Conservation (phyloP, 2,329 filamentous ascomycete species). For the Exophiala spinifera region DNA sequence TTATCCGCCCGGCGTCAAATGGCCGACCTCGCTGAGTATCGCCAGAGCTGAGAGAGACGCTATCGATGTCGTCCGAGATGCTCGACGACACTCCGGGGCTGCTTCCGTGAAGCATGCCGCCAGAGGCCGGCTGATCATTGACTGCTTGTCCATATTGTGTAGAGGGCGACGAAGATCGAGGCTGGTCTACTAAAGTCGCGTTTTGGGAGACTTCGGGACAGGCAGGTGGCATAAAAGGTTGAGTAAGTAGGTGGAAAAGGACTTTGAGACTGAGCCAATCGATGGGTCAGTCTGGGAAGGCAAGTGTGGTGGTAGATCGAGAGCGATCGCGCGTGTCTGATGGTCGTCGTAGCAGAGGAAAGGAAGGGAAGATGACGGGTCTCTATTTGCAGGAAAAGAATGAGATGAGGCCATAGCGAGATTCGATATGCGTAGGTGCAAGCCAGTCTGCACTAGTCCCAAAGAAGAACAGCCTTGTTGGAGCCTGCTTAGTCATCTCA, state of each 20-base stretch:
- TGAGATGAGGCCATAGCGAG: neutral
- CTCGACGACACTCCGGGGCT: slow-evolving; percentile 36
- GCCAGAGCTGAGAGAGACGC: slow-evolving; percentile 27
- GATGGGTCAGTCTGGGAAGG: slow-evolving; percentile 50
- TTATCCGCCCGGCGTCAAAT: slow-evolving; percentile 31
- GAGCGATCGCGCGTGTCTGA: neutral
- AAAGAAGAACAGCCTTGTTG: too few species aligned
- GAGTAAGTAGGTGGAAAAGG: slow-evolving; percentile 30
- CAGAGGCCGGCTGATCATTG: slow-evolving; percentile 43
- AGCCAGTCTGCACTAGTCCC: too few species aligned
- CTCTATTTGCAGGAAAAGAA: too few species aligned
- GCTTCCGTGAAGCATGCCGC: slow-evolving; percentile 40
- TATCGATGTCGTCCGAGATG: slow-evolving; percentile 30
- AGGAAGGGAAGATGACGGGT: neutral
- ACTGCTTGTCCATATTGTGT: slow-evolving; percentile 60
- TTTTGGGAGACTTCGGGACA: slow-evolving; percentile 49
- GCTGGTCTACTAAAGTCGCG: slow-evolving; percentile 40
- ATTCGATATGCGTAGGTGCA: too few species aligned
- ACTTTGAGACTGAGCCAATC: slow-evolving; percentile 55
- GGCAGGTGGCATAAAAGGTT: slow-evolving; percentile 66
- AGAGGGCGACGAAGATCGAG: slow-evolving; percentile 31
- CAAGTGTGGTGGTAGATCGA: slow-evolving; percentile 2
- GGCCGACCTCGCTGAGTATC: slow-evolving; percentile 28
- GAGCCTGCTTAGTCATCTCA: neutral
- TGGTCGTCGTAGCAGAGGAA: neutral